Conservation (phyloP, 2,329 filamentous ascomycete species). For the Cladosporium sp. region DNA sequence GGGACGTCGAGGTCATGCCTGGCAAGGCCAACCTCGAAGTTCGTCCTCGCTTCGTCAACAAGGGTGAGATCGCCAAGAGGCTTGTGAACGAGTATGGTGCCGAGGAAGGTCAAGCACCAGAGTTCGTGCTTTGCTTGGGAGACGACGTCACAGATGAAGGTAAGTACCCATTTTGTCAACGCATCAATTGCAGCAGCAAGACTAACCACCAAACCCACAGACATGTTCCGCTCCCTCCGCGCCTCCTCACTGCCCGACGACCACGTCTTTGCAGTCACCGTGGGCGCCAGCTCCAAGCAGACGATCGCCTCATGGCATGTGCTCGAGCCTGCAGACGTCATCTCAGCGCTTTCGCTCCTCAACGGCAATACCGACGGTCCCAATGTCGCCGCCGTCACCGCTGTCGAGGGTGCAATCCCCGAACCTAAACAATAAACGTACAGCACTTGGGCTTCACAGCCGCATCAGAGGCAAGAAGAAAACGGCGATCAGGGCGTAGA, state of each 20-base stretch:
- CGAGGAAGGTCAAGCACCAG: constrained; percentile 56
- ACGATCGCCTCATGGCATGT: constrained; percentile 89
- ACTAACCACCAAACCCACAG: constrained; percentile 35
- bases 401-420: constrained; percentile 26
- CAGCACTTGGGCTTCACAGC: background rate
- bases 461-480: background rate
- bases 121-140: constrained; percentile 86
- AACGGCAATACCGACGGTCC: constrained; percentile 30
- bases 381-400: constrained; percentile 27
- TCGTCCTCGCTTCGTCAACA: constrained; percentile 95
- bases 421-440: constrained; percentile 14
- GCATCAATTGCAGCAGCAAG: constrained; percentile 16
- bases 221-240: constrained; percentile 78
- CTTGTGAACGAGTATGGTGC: constrained; percentile 70
- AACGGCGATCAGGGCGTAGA: background rate
- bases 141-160: constrained; percentile 98
- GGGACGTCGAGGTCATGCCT: constrained; percentile 93
- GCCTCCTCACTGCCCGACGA: constrained; percentile 54
- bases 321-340: constrained; percentile 81
- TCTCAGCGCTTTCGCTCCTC: constrained; percentile 42
- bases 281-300: constrained; percentile 86
- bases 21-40: constrained; percentile 97
- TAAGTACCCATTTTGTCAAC: constrained; percentile 35
- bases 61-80: constrained; percentile 87
- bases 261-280: constrained; percentile 83